Conservation (phyloP, 768 basidiomycete species). For the Mycena latifolia region DNA sequence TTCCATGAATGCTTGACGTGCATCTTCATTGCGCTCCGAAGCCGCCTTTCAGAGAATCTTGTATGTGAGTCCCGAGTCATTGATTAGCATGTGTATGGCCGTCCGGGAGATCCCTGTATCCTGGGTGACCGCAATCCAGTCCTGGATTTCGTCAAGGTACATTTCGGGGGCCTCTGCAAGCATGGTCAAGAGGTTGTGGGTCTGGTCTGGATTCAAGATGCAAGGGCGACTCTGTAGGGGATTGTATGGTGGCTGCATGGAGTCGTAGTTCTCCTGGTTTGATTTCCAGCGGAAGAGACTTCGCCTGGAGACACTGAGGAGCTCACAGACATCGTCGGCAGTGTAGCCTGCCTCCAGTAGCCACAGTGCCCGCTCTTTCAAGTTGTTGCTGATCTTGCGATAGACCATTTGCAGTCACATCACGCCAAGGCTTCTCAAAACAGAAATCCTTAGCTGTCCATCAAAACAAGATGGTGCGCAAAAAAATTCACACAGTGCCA, state of each 20-base stretch:
- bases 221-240: conserved; percentile 13
- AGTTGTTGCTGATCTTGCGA: conserved; percentile 11
- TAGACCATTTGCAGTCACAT: conserved; percentile 5
- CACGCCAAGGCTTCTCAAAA: too few relatives aligned
- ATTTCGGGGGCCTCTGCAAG: conserved; percentile 35
- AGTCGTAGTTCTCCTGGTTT: conserved; percentile 8
- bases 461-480: too few relatives aligned
- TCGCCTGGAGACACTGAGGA: conserved; percentile 16
- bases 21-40: conserved; percentile 37
- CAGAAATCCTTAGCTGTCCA: too few relatives aligned
- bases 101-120: conserved; percentile 35
- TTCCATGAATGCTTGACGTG: conserved; percentile 32
- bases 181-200: conserved; percentile 20
- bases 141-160: conserved; percentile 40
- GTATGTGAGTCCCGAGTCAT: conserved; percentile 37
- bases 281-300: conserved; percentile 13
- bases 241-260: conserved; percentile 1
- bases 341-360: conserved; percentile 4
- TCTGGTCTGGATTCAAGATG: conserved; percentile 19
- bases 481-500: too few relatives aligned
- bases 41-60: conserved; percentile 38
- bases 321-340: conserved; percentile 11
- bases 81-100: conserved; percentile 35
- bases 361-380: conserved; percentile 25
- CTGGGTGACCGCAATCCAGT: conserved; percentile 38